Evolutionary conservation across 139 green algal species (phyloP).

Genomic region (Marvania coccoides): DNA sequence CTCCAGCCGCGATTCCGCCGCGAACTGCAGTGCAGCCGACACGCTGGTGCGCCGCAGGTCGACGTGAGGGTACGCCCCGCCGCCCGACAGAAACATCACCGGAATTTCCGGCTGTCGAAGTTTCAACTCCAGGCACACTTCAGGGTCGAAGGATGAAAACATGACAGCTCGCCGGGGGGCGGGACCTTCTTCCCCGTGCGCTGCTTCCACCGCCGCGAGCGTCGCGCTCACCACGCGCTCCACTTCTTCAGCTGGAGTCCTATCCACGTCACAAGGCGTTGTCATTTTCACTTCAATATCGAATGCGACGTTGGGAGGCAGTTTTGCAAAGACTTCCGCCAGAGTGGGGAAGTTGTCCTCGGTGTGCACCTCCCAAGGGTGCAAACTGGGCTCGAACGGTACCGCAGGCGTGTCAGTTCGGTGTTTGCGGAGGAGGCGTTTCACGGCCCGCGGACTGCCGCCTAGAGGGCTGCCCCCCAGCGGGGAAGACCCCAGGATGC

Average conservation of each 20-base stretch:
- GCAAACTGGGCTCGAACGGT: slow-evolving; percentile 12
- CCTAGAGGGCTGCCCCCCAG: background rate
- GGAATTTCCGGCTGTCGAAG: slow-evolving; percentile 33
- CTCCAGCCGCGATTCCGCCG: slow-evolving; percentile 31
- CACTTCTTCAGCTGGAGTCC: slow-evolving; percentile 52
- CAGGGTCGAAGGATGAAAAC: slow-evolving; percentile 80
- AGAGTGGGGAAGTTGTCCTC: slow-evolving; percentile 68
- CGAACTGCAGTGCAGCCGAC: slow-evolving; percentile 51
- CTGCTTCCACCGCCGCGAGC: slow-evolving; percentile 16
- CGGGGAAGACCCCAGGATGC: background rate
- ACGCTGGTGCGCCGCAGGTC: slow-evolving; percentile 66
- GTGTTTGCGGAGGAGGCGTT: slow-evolving; percentile 16
- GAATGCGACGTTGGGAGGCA: slow-evolving; percentile 58
- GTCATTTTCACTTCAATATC: slow-evolving; percentile 88
- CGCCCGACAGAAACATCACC: slow-evolving; percentile 73
- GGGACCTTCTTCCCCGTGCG: background rate
- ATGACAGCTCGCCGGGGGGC: slow-evolving; percentile 34
- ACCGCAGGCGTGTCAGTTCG: slow-evolving; percentile 2
- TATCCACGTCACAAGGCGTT: slow-evolving; percentile 35
- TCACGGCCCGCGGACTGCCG: background rate
- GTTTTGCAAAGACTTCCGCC: slow-evolving; percentile 42
- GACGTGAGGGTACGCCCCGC: slow-evolving; percentile 42
- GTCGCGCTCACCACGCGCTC: slow-evolving; percentile 38
- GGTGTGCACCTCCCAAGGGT: slow-evolving; percentile 10
- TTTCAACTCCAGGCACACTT: slow-evolving; percentile 54